A percentile compares a stretch with the other conserved stretches of the same genome.
Evolutionary conservation across 495 filamentous ascomycete species (phyloP).

Genomic region (Trichoderma asperelloides): DNA sequence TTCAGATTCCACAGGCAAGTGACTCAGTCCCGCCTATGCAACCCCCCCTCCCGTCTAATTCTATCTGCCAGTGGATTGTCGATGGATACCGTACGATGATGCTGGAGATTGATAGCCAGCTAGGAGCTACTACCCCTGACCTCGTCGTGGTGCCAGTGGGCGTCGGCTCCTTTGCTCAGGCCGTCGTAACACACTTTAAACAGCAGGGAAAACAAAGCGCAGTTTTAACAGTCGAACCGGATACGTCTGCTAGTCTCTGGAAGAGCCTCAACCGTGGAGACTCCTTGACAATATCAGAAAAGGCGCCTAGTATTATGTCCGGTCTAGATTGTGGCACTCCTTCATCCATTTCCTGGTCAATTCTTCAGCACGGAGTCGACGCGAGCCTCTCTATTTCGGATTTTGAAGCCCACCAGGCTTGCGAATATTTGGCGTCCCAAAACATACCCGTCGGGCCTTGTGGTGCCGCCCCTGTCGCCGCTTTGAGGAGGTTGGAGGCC

Average conservation of each 20-base stretch:
- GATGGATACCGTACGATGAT: constrained; percentile 67
- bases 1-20: constrained; percentile 45
- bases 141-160: constrained; percentile 47
- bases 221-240: constrained; percentile 54
- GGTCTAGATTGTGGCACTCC: constrained; percentile 63
- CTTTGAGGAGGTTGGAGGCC: constrained; percentile 35
- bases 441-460: constrained; percentile 53
- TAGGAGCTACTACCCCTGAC: constrained; percentile 28
- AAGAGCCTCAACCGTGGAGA: constrained; percentile 38
- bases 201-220: constrained; percentile 17
- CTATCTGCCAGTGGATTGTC: constrained; percentile 50
- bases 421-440: constrained; percentile 34
- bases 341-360: constrained; percentile 52
- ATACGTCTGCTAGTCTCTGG: constrained; percentile 51
- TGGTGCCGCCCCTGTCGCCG: constrained; percentile 52
- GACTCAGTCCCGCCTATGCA: not conserved
- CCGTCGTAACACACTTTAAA: constrained; percentile 52
- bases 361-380: constrained; percentile 47
- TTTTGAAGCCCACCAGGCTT: constrained; percentile 43
- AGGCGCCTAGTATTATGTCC: constrained; percentile 52
- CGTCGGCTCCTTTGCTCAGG: constrained; percentile 56
- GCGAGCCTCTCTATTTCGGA: constrained; percentile 49
- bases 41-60: no score
- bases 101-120: constrained; percentile 49
- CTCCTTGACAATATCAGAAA: constrained; percentile 31